phyloP scores from a whole-genome alignment of 306 rosid species.

The Cyamopsis tetragonoloba region DNA sequence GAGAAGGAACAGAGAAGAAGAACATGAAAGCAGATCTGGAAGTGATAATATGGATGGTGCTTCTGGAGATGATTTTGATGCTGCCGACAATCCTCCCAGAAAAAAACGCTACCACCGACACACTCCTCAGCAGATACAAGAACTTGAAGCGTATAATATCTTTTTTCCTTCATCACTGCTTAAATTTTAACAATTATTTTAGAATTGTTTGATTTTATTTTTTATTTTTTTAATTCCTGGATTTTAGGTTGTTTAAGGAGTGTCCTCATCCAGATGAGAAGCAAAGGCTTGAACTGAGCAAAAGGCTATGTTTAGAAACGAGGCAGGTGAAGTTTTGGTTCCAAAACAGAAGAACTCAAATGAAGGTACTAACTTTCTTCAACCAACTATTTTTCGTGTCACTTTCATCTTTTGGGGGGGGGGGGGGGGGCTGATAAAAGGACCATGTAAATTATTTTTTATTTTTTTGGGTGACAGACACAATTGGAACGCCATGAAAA shows the following conservation, averaged over 20 bases:
- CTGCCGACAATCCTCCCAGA: conserved; percentile 69
- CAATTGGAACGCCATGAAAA: conserved; percentile 96
- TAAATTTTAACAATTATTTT: neutral
- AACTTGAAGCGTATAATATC: conserved; percentile 68
- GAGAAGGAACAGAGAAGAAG: conserved; percentile 73
- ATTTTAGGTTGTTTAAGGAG: conserved; percentile 69
- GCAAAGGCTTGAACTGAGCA: conserved; percentile 76
- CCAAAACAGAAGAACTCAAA: conserved; percentile 89
- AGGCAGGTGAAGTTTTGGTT: conserved; percentile 93
- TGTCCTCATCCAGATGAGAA: conserved; percentile 96
- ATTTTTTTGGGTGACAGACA: conserved; percentile 50
- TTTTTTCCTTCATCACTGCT: neutral
- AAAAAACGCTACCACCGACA: conserved; percentile 91
- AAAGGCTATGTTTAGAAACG: conserved; percentile 70
- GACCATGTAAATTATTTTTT: neutral
- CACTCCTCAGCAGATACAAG: conserved; percentile 92
- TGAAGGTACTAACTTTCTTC: conserved; percentile 52
- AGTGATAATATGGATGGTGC: conserved; percentile 81
- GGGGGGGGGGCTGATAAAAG: neutral
- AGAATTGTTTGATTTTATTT: neutral
- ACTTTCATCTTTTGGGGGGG: neutral
- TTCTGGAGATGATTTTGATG: conserved; percentile 85
- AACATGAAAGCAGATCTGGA: conserved; percentile 87
- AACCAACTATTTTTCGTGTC: neutral
- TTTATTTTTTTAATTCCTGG: neutral